Evolutionary conservation across 2,329 filamentous ascomycete species (phyloP).

Genomic region (Alternaria sp.): DNA sequence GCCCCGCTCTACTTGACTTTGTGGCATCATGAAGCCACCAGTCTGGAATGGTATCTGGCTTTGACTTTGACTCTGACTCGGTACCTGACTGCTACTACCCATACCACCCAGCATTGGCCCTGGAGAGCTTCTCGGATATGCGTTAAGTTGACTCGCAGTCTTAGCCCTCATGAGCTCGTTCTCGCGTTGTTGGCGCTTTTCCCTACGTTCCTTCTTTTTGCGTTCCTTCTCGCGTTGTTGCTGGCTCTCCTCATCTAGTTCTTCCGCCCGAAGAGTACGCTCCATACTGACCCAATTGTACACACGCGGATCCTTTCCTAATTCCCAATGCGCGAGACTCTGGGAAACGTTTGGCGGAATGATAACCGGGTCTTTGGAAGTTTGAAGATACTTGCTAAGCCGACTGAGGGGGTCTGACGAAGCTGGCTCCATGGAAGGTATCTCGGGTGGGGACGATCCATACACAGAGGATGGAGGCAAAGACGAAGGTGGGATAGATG

Average conservation of each 20-base stretch:
- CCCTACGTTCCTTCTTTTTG: constrained; percentile 49
- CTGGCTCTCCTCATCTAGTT: constrained; percentile 44
- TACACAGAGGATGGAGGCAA: constrained; percentile 6
- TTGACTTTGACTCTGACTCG: constrained; percentile 13
- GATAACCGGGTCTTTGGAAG: constrained; percentile 12
- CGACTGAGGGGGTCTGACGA: constrained; percentile 32
- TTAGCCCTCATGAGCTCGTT: constrained; percentile 32
- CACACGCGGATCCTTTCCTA: constrained; percentile 43
- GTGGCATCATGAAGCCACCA: constrained; percentile 11
- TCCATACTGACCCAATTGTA: constrained; percentile 52
- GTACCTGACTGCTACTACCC: constrained; percentile 34
- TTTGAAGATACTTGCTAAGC: constrained; percentile 47
- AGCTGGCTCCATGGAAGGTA: neutral
- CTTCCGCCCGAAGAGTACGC: constrained; percentile 31
- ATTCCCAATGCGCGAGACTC: constrained; percentile 52
- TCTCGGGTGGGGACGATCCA: constrained; percentile 12
- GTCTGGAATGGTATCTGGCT: constrained; percentile 6
- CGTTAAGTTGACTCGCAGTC: constrained; percentile 26
- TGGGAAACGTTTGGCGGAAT: constrained; percentile 43
- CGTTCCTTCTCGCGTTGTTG: constrained; percentile 47
- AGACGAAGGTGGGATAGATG: constrained; percentile 23
- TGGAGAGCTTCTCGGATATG: constrained; percentile 35
- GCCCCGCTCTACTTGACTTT: constrained; percentile 46
- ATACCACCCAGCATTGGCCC: constrained; percentile 28
- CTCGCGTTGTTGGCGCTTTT: constrained; percentile 51